Percentiles rank a stretch among this genome's conserved stretches.
Evolutionary conservation across 2,329 filamentous ascomycete genomes (phyloP).

Genomic region (Aureobasidium sp.): DNA sequence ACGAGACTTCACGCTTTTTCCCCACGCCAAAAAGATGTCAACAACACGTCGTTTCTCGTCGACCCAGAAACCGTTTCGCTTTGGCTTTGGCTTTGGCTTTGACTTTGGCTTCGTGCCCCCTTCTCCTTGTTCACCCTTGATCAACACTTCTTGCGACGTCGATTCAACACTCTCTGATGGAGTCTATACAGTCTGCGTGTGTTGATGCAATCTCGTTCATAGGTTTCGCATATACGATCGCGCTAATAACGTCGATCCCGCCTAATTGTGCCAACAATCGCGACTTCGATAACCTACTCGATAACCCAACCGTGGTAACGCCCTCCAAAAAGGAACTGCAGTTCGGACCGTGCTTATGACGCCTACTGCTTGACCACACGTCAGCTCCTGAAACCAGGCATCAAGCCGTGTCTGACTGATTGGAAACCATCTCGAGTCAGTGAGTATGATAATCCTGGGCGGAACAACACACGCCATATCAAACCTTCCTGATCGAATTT

Average conservation of each 20-base stretch:
- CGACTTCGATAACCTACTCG: constrained; percentile 1
- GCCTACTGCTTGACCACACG: not conserved
- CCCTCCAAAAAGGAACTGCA: not conserved
- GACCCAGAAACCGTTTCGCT: not conserved
- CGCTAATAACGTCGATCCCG: not conserved
- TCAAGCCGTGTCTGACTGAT: not conserved
- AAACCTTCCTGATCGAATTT: not conserved
- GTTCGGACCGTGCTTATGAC: not conserved
- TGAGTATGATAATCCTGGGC: not conserved
- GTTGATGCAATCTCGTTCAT: not conserved
- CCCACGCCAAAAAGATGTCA: not conserved
- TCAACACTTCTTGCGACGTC: not conserved
- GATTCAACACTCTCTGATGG: not conserved
- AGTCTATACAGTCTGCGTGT: not conserved
- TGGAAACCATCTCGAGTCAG: not conserved
- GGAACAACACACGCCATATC: not conserved
- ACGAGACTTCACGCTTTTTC: constrained; percentile 6
- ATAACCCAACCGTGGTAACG: constrained; percentile 1
- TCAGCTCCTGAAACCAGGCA: not conserved
- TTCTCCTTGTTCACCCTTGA: not conserved
- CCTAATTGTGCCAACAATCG: constrained; percentile 4
- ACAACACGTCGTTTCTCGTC: constrained; percentile 3
- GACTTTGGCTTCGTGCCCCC: not conserved
- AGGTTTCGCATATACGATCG: not conserved
- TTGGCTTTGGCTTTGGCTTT: not conserved